Evolutionary conservation across 768 basidiomycete genomes (phyloP).

Genomic region (Asterophora lycoperdoides): DNA sequence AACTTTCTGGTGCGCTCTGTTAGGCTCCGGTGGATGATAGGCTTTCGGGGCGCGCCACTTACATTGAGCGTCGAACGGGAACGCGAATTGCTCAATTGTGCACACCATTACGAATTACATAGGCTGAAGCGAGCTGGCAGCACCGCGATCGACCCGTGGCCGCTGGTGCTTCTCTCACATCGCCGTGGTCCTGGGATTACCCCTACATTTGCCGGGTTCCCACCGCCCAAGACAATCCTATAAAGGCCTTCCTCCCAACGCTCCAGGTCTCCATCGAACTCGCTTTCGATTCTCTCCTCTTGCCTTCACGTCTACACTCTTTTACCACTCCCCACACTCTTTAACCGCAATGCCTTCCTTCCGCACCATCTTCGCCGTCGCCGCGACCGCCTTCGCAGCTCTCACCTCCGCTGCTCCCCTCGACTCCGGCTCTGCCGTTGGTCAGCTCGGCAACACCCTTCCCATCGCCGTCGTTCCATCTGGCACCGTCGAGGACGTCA

Average conservation of each 20-base stretch:
- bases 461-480: background rate
- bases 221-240: background rate
- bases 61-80: too few species aligned
- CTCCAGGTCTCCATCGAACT: background rate
- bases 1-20: too few species aligned
- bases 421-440: background rate
- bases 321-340: slow-evolving; percentile 12
- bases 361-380: slow-evolving; percentile 15
- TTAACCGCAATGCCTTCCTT: slow-evolving; percentile 22
- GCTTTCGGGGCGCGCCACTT: too few species aligned
- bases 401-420: slow-evolving; percentile 15
- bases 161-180: slow-evolving; percentile 4
- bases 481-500: background rate
- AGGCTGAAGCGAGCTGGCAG: too few species aligned
- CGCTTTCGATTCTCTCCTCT: background rate
- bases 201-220: background rate
- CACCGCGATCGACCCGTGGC: too few species aligned
- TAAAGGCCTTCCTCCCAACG: background rate
- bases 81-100: too few species aligned
- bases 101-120: too few species aligned
- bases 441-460: too few species aligned
- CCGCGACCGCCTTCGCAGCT: slow-evolving; percentile 16
- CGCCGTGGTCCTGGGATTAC: background rate
- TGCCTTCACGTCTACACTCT: background rate
- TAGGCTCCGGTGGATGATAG: too few species aligned